Evolutionary conservation across 2,329 filamentous ascomycete species (phyloP), one percentile per base, ranked within the genome.

Genomic region (Hyphodiscus sp.): DNA sequence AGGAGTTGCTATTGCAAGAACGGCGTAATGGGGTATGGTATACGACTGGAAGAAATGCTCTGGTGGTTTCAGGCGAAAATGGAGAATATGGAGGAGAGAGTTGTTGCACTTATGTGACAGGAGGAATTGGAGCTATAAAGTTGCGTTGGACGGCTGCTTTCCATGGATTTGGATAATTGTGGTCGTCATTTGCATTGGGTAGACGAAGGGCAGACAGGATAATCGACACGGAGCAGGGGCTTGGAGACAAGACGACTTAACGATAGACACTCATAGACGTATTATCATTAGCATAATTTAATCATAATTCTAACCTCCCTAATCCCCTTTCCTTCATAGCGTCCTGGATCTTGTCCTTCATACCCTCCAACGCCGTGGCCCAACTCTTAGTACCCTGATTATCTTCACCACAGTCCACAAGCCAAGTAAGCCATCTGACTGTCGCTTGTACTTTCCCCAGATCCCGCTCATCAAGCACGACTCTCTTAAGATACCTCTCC

Each of bases 261-360:
- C 13, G 33, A 4, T 38, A 13, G 33, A 38, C 33, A 10, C 33
- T 38, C 33, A 38, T 38, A 15, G 33, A 38, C 33, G 13, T 38
- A 38, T 13, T 26, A 38, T 38, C 33, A 38, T 38, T 15, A 38
- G 5, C 11, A 38, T 15, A n/a, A 38, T 38, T 7, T n/a, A 15
- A 15, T 42, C 48, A 72, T 56, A 82, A 71, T 50, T 75, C 73
- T 69, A 85, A 70, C 8, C 70, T 68, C 15, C 74, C 78, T 55
- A 86, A 65, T 0, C 82, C 83, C 56, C 82, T 72, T 46, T 76
- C 66, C 59, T 61, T 66, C 30, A 83, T 74, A 10, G 81, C 82
- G 18, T 65, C 66, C 62, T 83, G 79, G 18, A 84, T 76, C n/a
- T 71, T 71, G 2, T 60, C 63, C 65, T 78, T 77, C 49, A 80